Evolutionary conservation across 169 alveolate genomes (phyloP).

Genomic region (Cyclospora cayetanensis): DNA sequence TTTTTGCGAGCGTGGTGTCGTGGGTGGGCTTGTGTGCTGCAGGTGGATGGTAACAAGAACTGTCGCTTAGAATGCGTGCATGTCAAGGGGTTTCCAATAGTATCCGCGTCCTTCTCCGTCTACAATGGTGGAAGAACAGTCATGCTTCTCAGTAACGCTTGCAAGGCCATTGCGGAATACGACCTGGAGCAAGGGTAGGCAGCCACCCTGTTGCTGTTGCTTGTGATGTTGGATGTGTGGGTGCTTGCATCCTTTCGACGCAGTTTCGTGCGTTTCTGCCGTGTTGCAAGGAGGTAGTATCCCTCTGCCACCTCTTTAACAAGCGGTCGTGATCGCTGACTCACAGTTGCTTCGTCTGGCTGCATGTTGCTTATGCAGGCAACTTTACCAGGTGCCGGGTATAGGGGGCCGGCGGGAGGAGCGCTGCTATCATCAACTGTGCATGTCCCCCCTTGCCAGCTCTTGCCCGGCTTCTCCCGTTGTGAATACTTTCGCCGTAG

Average conservation of each 20-base stretch:
- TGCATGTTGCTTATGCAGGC: background rate
- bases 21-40: background rate
- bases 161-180: background rate
- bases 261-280: background rate
- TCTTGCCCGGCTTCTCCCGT: too few species aligned
- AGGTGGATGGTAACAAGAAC: slow-evolving; percentile 42
- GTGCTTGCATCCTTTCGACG: background rate
- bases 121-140: background rate
- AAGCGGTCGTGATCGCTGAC: background rate
- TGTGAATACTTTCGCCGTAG: slow-evolving; percentile 6
- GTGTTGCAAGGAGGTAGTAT: background rate
- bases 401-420: slow-evolving; percentile 32
- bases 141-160: slow-evolving; percentile 21
- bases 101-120: slow-evolving; percentile 18
- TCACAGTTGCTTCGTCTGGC: background rate
- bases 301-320: background rate
- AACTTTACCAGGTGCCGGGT: background rate
- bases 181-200: slow-evolving; percentile 23
- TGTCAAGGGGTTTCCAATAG: background rate
- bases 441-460: too few species aligned
- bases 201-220: background rate
- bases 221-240: background rate
- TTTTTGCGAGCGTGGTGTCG: background rate
- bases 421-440: background rate
- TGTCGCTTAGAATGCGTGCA: background rate